Base-by-base conservation (phyloP, 1,284 basidiomycete genomes). In the Fistulinella cinereoalba region DNA sequence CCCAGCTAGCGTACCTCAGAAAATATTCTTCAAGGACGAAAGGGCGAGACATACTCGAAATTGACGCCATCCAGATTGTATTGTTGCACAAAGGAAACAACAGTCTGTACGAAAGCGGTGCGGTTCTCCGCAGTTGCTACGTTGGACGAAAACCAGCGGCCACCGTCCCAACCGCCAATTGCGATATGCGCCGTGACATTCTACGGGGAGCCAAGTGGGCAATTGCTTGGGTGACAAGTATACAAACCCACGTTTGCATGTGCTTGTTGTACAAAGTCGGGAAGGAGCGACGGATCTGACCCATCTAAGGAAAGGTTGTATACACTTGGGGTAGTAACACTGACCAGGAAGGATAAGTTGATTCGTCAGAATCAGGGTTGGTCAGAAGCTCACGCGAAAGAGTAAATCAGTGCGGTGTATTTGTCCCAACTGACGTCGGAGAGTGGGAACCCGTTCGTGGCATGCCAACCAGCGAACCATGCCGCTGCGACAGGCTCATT, bases 141-240 rank as follows among this genome's bases (percentile, higher is more conserved):
- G 32, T 82, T 76, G 21, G 76, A 68, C 1, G 89, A 92, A 67
- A 83, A 94, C 67, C 67, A 81, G 32, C 56, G 81, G 75, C 32
- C 74, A 67, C 2, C 89, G 90, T 66, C 80, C 90, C 89, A 94
- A 27, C 91, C 91, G 42, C 91, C 91, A 46, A 93, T 73, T 18
- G 85, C 83, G 22, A 92, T 68, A 44, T 82, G 71, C n/a, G 36
- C 23, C 4, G 18, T 21, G 22, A 47, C 43, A n/a, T 23, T 23
- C 46, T 47, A 31, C n/a, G n/a, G n/a, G n/a, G 16, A 18, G 19
- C n/a, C 25, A 18, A 42, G 23, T 13, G 21, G 18, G n/a, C n/a
- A 15, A 3, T 16, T 23, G 22, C 15, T 15, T 25, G 16, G 28
- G 15, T 22, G 8, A 23, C 1, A 6, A 5, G 32, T 12, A 22